These are phyloP conservation scores for Periglandula ipomoeae DNA, from an alignment of 2,329 filamentous ascomycete species.

Conservation along the genomic window DNA sequence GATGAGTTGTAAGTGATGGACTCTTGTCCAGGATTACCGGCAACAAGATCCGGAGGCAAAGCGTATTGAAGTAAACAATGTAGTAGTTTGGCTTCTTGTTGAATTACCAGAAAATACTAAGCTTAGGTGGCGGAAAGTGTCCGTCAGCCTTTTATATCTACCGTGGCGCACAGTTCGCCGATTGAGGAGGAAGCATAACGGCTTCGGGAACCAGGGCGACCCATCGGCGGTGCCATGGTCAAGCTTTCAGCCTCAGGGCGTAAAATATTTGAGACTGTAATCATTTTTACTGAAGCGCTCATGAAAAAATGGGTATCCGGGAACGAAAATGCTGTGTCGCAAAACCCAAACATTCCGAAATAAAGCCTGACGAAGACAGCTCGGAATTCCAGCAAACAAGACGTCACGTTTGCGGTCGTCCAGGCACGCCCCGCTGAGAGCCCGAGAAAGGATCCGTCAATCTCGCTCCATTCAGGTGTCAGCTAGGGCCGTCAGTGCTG, in stretches of 20 bases:
- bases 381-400: background rate
- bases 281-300: too few species aligned
- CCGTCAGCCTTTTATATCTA: background rate
- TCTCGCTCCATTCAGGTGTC: too few species aligned
- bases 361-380: constrained; percentile 4
- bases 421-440: too few species aligned
- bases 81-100: background rate
- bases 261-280: background rate
- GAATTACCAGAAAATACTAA: background rate
- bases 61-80: background rate
- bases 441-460: too few species aligned
- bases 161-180: background rate
- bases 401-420: background rate
- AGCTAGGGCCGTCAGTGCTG: too few species aligned
- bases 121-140: background rate
- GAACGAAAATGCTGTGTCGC: too few species aligned
- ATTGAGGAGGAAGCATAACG: background rate
- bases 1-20: background rate
- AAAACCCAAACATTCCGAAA: background rate
- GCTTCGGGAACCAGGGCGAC: background rate
- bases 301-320: background rate
- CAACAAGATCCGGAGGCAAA: background rate
- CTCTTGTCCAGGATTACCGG: background rate
- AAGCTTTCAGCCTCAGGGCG: background rate
- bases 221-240: too few species aligned